Conservation (phyloP, 2,329 filamentous ascomycete species). For the Magnaporthales sp. region DNA sequence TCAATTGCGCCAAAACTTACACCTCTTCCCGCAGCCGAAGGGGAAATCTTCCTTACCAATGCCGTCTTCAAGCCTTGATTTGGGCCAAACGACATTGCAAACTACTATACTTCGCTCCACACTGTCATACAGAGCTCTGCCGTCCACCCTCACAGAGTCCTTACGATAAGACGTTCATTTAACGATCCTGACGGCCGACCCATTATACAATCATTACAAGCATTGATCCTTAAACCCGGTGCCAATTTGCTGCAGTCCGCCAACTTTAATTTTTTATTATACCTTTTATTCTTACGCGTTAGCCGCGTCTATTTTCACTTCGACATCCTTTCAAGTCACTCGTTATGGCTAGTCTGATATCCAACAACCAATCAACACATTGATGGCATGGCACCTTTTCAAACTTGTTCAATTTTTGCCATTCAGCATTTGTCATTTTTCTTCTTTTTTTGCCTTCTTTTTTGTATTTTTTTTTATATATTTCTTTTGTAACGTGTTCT, state of each 20-base stretch:
- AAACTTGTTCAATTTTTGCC: not conserved
- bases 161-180: slow-evolving; percentile 7
- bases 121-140: not conserved
- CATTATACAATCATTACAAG: slow-evolving; percentile 1
- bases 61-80: slow-evolving; percentile 37
- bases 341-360: not conserved
- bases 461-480: not conserved
- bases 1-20: not conserved
- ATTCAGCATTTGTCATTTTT: not conserved
- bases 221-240: not conserved
- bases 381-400: not conserved
- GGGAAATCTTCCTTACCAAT: slow-evolving; percentile 35
- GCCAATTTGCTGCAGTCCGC: not conserved
- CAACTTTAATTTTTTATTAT: not conserved
- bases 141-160: slow-evolving; percentile 4
- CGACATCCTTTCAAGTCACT: not conserved
- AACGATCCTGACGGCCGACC: slow-evolving; percentile 10
- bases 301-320: not conserved
- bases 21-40: slow-evolving; percentile 13
- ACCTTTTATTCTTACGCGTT: not conserved
- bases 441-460: not conserved
- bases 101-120: not conserved
- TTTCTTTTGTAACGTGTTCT: not conserved
- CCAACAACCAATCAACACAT: not conserved
- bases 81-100: not conserved